Percentiles rank a stretch among this genome's conserved stretches.
Evolutionary conservation across 768 basidiomycete genomes (phyloP).

Genomic region (Grammothele lineata): DNA sequence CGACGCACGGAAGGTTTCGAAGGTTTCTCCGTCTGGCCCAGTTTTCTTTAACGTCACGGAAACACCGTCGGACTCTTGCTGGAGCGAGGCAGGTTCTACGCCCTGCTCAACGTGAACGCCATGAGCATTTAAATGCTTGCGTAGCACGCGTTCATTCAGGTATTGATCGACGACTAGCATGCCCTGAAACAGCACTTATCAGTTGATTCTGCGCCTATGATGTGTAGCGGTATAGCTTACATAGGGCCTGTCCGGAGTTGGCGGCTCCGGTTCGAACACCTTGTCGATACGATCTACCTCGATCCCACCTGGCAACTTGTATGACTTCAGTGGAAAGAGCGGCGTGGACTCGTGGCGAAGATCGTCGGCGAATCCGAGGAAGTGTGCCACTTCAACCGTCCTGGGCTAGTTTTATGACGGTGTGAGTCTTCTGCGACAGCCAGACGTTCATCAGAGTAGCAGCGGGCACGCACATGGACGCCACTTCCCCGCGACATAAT

Average conservation of each 20-base stretch:
- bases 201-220: neutral
- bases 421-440: too few species aligned
- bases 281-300: constrained; percentile 5
- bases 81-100: constrained; percentile 30
- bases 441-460: too few species aligned
- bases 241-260: constrained; percentile 15
- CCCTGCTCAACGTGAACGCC: constrained; percentile 31
- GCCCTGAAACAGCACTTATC: neutral
- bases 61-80: constrained; percentile 31
- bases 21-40: constrained; percentile 7
- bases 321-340: constrained; percentile 3
- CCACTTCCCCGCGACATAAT: too few species aligned
- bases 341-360: neutral
- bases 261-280: neutral
- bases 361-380: constrained; percentile 18
- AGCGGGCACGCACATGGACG: too few species aligned
- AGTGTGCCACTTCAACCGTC: constrained; percentile 16
- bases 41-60: constrained; percentile 20
- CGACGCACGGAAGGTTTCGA: constrained; percentile 25
- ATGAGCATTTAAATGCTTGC: constrained; percentile 22
- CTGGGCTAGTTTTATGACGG: constrained; percentile 10
- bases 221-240: constrained; percentile 4
- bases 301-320: constrained; percentile 18
- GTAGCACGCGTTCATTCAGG: constrained; percentile 28
- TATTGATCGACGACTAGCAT: constrained; percentile 12